phyloP scores from a whole-genome alignment of 768 basidiomycete genomes.

The Leccinum truebloodii region DNA sequence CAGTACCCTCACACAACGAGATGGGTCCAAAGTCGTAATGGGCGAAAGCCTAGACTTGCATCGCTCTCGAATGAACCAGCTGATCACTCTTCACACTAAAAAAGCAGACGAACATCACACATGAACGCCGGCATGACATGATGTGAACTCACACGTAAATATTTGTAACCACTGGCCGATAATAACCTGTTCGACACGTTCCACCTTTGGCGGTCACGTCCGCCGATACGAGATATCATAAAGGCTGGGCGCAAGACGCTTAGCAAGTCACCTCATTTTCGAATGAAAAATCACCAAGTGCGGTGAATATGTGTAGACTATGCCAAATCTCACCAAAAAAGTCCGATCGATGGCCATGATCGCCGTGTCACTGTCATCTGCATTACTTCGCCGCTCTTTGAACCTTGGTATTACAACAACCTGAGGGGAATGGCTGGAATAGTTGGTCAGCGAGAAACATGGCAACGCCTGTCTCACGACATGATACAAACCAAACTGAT shows the following conservation, averaged over 20 bases:
- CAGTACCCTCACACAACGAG: constrained; percentile 12
- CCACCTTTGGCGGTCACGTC: constrained; percentile 8
- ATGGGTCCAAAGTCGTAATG: not conserved
- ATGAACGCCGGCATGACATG: not conserved
- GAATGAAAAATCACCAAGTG: constrained; percentile 30
- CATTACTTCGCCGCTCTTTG: constrained; percentile 14
- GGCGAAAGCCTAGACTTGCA: not conserved
- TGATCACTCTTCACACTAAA: constrained; percentile 13
- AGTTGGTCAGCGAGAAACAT: not conserved
- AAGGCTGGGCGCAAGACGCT: constrained; percentile 4
- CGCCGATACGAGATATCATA: constrained; percentile 17
- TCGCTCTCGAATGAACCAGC: constrained; percentile 1
- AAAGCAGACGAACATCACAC: constrained; percentile 1
- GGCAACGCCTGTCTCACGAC: not conserved
- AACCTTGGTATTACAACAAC: constrained; percentile 17
- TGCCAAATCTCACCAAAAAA: constrained; percentile 19
- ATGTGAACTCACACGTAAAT: constrained; percentile 13
- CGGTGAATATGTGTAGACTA: constrained; percentile 10
- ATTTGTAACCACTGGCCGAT: constrained; percentile 7
- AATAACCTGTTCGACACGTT: constrained; percentile 8
- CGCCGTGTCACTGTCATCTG: constrained; percentile 18
- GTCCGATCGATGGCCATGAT: constrained; percentile 25
- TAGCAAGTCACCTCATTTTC: constrained; percentile 14
- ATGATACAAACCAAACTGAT: not conserved
- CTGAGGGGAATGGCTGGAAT: constrained; percentile 4